Percentiles rank a stretch among this genome's conserved stretches.
Evolutionary conservation across 139 green algal species (phyloP).

Genomic region (Chlamydomonas eustigma): DNA sequence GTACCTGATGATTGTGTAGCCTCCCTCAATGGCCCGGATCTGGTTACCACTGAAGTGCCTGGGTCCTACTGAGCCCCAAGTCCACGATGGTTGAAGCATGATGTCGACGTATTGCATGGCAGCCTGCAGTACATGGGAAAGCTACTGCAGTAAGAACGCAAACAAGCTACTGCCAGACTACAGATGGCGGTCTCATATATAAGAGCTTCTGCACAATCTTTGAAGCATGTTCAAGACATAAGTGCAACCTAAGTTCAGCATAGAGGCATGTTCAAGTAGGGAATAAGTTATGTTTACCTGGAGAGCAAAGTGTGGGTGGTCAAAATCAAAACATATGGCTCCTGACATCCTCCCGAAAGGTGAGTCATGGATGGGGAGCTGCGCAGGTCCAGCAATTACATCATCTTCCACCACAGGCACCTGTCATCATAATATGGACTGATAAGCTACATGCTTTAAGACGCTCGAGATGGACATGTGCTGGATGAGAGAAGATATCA

Average conservation of each 20-base stretch:
- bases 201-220: no score
- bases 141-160: no score
- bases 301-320: slow-evolving; percentile 20
- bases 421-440: no score
- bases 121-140: slow-evolving; percentile 11
- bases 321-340: slow-evolving; percentile 40
- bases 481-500: no score
- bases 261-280: no score
- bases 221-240: no score
- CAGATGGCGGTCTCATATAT: no score
- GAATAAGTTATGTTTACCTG: not conserved
- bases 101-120: slow-evolving; percentile 16
- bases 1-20: slow-evolving; percentile 28
- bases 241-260: no score
- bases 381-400: slow-evolving; percentile 9
- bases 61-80: slow-evolving; percentile 35
- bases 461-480: no score
- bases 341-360: slow-evolving; percentile 27
- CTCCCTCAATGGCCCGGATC: slow-evolving; percentile 36
- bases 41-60: slow-evolving; percentile 23
- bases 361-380: slow-evolving; percentile 12
- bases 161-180: no score
- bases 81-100: slow-evolving; percentile 40
- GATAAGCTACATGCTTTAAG: no score
- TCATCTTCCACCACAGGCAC: slow-evolving; percentile 25